Evolutionary conservation across 1,284 basidiomycete genomes (phyloP).

Genomic region (Chalciporus piperatoides): DNA sequence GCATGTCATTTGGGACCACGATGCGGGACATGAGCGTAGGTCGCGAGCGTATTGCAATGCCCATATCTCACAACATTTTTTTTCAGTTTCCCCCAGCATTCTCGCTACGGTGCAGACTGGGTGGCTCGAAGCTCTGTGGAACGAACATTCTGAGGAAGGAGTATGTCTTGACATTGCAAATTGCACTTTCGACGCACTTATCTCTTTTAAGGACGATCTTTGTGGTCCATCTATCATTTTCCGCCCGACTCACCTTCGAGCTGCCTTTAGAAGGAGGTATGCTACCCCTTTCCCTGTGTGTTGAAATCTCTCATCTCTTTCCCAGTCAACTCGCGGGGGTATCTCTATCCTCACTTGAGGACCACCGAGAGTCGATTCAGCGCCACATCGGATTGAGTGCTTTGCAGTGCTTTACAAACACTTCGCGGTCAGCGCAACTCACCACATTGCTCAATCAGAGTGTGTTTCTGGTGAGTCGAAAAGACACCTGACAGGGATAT

Average conservation of each 20-base stretch:
- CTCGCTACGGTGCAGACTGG: slow-evolving; percentile 36
- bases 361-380: slow-evolving; percentile 36
- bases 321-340: slow-evolving; percentile 22
- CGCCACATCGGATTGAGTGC: slow-evolving; percentile 36
- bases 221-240: slow-evolving; percentile 23
- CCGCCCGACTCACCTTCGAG: slow-evolving; percentile 23
- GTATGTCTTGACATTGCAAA: slow-evolving; percentile 10
- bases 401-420: slow-evolving; percentile 35
- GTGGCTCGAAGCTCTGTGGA: slow-evolving; percentile 55
- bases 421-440: slow-evolving; percentile 41
- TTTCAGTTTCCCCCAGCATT: slow-evolving; percentile 34
- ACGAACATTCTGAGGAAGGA: slow-evolving; percentile 8
- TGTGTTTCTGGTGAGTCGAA: slow-evolving; percentile 37
- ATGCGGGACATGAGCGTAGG: slow-evolving; percentile 38
- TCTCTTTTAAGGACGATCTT: slow-evolving; percentile 22
- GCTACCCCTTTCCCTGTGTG: not conserved
- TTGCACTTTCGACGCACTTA: not conserved
- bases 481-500: not conserved
- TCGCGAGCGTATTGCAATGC: not conserved
- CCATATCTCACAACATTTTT: not conserved
- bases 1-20: slow-evolving; percentile 50
- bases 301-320: not conserved
- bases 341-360: slow-evolving; percentile 30
- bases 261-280: slow-evolving; percentile 26
- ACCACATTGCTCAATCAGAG: slow-evolving; percentile 38